These are phyloP conservation scores for Boletus rufocinnamomeus DNA, from an alignment of 768 basidiomycete species.

Conservation along the genomic window DNA sequence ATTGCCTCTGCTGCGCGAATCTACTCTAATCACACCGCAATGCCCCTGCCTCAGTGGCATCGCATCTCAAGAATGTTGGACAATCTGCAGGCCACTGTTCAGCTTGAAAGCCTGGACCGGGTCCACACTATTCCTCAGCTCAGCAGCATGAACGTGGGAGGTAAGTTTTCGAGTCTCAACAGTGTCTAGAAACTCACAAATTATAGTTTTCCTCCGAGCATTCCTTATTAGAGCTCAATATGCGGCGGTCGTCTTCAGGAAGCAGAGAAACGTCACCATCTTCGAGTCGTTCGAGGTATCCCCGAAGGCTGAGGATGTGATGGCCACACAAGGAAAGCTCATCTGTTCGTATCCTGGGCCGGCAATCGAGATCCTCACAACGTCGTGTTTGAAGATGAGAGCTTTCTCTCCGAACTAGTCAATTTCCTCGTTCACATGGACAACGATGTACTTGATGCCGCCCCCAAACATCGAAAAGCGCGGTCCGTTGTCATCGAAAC, in stretches of 20 bases:
- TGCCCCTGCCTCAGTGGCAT: conserved; percentile 30
- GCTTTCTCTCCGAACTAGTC: conserved; percentile 39
- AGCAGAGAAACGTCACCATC: conserved; percentile 25
- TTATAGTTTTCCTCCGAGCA: conserved; percentile 38
- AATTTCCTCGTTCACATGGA: conserved; percentile 35
- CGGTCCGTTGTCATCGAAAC: conserved; percentile 37
- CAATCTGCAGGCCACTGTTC: conserved; percentile 21
- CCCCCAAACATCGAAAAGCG: conserved; percentile 41
- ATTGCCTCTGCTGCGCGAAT: conserved; percentile 19
- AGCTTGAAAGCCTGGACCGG: conserved; percentile 15
- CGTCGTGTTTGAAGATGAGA: conserved; percentile 26
- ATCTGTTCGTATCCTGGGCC: conserved; percentile 49
- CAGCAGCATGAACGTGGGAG: conserved; percentile 8
- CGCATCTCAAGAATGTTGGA: conserved; percentile 34
- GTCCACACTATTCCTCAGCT: conserved; percentile 10
- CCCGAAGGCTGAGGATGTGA: conserved; percentile 37
- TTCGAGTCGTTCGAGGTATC: conserved; percentile 44
- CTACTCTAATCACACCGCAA: conserved; percentile 19
- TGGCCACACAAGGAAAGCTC: conserved; percentile 44
- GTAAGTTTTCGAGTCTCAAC: not conserved
- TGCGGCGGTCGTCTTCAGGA: conserved; percentile 46
- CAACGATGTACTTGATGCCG: not conserved
- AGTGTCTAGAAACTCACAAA: not conserved
- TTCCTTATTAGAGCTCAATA: conserved; percentile 35
- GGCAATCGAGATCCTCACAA: conserved; percentile 39